These are phyloP conservation scores for Russula earlei DNA, from an alignment of 768 basidiomycete genomes.

Conservation along the genomic window DNA sequence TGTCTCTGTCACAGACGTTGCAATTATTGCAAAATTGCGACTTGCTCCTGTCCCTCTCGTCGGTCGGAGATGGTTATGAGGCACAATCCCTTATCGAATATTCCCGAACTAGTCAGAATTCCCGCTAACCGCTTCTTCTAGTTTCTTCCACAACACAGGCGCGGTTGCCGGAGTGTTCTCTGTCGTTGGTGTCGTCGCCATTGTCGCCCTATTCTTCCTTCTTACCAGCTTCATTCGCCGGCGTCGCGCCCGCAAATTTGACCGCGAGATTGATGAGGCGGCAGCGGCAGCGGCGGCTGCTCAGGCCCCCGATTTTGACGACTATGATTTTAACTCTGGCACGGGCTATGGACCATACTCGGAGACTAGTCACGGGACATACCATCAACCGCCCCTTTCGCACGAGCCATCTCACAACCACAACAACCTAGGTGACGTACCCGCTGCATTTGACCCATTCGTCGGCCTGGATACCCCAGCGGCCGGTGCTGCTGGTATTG, in stretches of 20 bases:
- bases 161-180: conserved; percentile 67
- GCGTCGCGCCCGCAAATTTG: conserved; percentile 53
- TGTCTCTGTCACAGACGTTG: too few species aligned
- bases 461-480: conserved; percentile 22
- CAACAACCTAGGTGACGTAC: conserved; percentile 44
- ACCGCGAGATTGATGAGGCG: conserved; percentile 65
- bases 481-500: conserved; percentile 33
- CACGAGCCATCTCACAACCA: conserved; percentile 40
- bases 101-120: not conserved
- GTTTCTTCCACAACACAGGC: conserved; percentile 60
- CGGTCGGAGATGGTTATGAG: not conserved
- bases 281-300: conserved; percentile 53
- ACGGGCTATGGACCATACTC: conserved; percentile 34
- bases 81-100: not conserved
- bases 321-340: conserved; percentile 30
- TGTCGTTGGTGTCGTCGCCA: conserved; percentile 53
- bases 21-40: too few species aligned
- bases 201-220: conserved; percentile 44
- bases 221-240: conserved; percentile 48
- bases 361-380: conserved; percentile 50
- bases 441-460: conserved; percentile 31
- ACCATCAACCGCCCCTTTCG: conserved; percentile 30
- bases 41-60: too few species aligned
- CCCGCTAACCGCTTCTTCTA: not conserved
- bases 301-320: conserved; percentile 41